Evolutionary conservation across 257 asterid genomes (phyloP), one percentile per base, ranked within the genome.

Genomic region (Leptodermis oblonga): DNA sequence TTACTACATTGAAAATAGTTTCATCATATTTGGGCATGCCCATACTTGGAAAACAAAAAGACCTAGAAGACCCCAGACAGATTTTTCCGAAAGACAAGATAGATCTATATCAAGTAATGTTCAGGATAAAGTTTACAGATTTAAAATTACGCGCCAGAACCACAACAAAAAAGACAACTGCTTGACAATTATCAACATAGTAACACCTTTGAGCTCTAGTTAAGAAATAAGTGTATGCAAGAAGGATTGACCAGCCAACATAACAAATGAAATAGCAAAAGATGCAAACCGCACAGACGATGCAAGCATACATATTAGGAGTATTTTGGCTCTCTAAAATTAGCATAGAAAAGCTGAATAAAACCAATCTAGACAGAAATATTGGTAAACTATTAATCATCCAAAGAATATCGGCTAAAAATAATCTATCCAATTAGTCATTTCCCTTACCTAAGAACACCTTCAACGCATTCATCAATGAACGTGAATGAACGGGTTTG

Each of bases 401-500:
- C 28, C 33, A 53, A 60, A 66, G 25, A 54, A 4, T 34, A 39
- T 31, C 25, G 30, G 49, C 20, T 17, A 15, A 28, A 23, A 13
- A 39, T 45, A 33, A 28, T 59, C 25, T 10, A 26, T n/a, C 6
- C 64, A 12, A 17, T 31, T 49, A 68, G 55, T 58, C 46, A 14
- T 4, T 7, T 96, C 90, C 74, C 90, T 90, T 78, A 89, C 96
- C 96, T 87, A 42, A 89, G 61, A 58, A 89, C 96, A 70, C 96
- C 96, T 84, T 89, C 95, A 49, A 89, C 95, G 18, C 95, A 89
- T 81, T 89, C 96, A n/a, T 89, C 96, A 66, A 89, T 89, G 70
- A 89, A 87, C 63, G 95, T 89, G 74, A 89, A 89, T 5, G 96
- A 89, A n/a, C 96, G 84, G n/a, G 96, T 89, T 62, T 89, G 96